These are phyloP conservation scores for Nothophoma quercina DNA, from an alignment of 2,329 filamentous ascomycete species.

Conservation along the genomic window DNA sequence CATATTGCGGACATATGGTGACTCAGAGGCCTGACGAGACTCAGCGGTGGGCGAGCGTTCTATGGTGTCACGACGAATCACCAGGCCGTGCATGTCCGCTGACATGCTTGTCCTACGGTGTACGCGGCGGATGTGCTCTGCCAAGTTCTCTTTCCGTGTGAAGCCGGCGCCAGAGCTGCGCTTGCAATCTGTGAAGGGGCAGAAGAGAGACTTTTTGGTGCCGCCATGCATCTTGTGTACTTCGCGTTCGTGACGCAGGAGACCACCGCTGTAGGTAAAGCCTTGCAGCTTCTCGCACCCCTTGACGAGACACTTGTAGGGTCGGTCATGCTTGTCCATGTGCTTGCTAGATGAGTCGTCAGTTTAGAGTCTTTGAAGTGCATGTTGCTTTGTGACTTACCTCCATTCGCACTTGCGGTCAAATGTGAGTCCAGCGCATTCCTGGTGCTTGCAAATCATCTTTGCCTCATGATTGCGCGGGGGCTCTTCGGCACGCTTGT, in stretches of 20 bases:
- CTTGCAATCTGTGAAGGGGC: slow-evolving; percentile 87
- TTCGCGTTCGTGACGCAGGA: slow-evolving; percentile 89
- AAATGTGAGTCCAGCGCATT: slow-evolving; percentile 76
- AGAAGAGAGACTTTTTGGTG: slow-evolving; percentile 85
- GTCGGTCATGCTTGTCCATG: slow-evolving; percentile 97
- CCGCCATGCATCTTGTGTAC: slow-evolving; percentile 91
- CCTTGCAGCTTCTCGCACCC: slow-evolving; percentile 91
- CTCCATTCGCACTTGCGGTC: slow-evolving; percentile 91
- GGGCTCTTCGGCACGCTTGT: slow-evolving; percentile 58
- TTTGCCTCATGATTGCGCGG: slow-evolving; percentile 74
- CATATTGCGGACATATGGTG: slow-evolving; percentile 32
- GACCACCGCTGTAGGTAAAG: slow-evolving; percentile 92
- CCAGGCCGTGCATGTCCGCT: slow-evolving; percentile 43
- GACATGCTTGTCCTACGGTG: slow-evolving; percentile 61
- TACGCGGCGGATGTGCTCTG: slow-evolving; percentile 91
- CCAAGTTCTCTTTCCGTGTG: slow-evolving; percentile 90
- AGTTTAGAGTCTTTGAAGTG: background rate
- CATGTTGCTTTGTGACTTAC: slow-evolving; percentile 62
- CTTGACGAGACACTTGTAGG: slow-evolving; percentile 83
- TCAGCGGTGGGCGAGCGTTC: slow-evolving; percentile 31
- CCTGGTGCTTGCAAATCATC: slow-evolving; percentile 72
- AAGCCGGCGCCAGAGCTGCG: slow-evolving; percentile 88
- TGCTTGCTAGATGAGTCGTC: slow-evolving; percentile 72
- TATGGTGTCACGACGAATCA: slow-evolving; percentile 39
- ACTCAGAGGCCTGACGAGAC: slow-evolving; percentile 32